Evolutionary conservation across 805 yeast genomes (phyloP).

Genomic region (Zygotorulaspora florentina): DNA sequence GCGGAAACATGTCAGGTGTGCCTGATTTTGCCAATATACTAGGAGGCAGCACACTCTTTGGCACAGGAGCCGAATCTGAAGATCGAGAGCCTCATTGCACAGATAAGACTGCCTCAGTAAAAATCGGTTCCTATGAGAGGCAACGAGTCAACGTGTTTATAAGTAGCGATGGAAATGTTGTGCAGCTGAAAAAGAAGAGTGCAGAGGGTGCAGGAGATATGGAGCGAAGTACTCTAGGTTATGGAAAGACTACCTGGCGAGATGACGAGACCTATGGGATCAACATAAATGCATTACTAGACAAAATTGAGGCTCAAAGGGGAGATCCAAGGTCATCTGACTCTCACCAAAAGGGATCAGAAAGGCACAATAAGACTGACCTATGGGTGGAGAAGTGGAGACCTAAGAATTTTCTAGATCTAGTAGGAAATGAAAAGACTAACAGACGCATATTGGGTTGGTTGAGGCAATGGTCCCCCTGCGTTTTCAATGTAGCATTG

Average conservation of each 20-base stretch:
- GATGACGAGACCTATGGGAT: conserved; percentile 38
- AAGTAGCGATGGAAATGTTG: conserved; percentile 13
- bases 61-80: conserved; percentile 1
- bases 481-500: conserved; percentile 47
- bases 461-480: conserved; percentile 63
- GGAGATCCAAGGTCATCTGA: conserved; percentile 12
- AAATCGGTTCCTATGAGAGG: too few species aligned
- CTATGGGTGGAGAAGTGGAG: conserved; percentile 65
- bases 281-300: conserved; percentile 36
- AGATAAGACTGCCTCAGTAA: not conserved
- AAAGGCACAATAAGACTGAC: conserved; percentile 7
- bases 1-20: not conserved
- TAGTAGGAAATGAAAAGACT: conserved; percentile 63
- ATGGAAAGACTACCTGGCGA: conserved; percentile 17
- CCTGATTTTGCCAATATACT: conserved; percentile 6
- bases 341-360: not conserved
- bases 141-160: conserved; percentile 9
- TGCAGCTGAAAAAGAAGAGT: conserved; percentile 9
- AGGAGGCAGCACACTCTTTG: conserved; percentile 14
- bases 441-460: conserved; percentile 58
- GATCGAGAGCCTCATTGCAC: not conserved
- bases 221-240: not conserved
- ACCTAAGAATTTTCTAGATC: conserved; percentile 58
- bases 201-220: not conserved
- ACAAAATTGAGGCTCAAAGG: conserved; percentile 29